These are phyloP conservation scores for Discostella stelligera DNA, from an alignment of 352 stramenopile species.

Conservation along the genomic window DNA sequence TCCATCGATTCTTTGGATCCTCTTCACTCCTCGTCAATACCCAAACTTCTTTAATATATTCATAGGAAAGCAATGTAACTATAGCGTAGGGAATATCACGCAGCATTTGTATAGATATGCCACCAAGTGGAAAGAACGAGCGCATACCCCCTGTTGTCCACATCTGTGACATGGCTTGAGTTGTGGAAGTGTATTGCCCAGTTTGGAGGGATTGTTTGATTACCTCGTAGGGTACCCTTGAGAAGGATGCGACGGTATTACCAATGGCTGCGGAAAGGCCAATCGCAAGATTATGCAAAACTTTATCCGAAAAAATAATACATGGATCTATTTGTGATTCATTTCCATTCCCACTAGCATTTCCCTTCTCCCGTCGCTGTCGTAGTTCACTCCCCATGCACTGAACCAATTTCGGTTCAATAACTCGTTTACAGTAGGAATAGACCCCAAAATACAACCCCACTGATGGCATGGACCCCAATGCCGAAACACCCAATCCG, in stretches of 20 bases:
- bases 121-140: slow-evolving; percentile 72
- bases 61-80: slow-evolving; percentile 85
- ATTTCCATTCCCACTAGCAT: neutral
- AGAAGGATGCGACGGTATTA: slow-evolving; percentile 84
- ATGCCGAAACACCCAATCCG: slow-evolving; percentile 79
- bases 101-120: slow-evolving; percentile 82
- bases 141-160: slow-evolving; percentile 47
- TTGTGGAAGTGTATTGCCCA: slow-evolving; percentile 72
- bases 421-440: slow-evolving; percentile 79
- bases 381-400: slow-evolving; percentile 21
- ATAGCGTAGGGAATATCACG: slow-evolving; percentile 87
- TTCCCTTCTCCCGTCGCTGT: neutral
- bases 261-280: slow-evolving; percentile 72
- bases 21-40: slow-evolving; percentile 27
- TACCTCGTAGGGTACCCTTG: slow-evolving; percentile 85
- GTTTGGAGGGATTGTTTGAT: slow-evolving; percentile 86
- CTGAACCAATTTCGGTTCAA: slow-evolving; percentile 36
- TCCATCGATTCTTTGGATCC: slow-evolving; percentile 40
- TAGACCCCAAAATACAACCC: slow-evolving; percentile 87
- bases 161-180: slow-evolving; percentile 69
- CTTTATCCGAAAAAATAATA: slow-evolving; percentile 23
- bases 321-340: neutral
- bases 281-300: slow-evolving; percentile 59
- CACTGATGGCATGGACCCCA: slow-evolving; percentile 83
- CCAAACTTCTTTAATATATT: slow-evolving; percentile 78